Conservation (phyloP, 768 basidiomycete species). For the Cubamyces lactineus region DNA sequence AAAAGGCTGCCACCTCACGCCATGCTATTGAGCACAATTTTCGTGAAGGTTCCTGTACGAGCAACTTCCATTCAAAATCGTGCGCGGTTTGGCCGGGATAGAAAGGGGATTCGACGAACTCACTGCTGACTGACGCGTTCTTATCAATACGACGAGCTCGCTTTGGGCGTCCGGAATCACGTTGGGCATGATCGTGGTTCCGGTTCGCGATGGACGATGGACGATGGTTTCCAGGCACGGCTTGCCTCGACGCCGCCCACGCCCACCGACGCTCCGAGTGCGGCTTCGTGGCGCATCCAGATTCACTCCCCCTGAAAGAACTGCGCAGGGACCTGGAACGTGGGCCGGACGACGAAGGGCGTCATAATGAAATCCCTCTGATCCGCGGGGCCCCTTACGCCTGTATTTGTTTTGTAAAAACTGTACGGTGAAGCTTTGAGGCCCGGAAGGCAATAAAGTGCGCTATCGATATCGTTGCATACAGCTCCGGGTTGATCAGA, state of each 20-base stretch:
- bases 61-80: neutral
- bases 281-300: neutral
- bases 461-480: too few species aligned
- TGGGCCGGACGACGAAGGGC: neutral
- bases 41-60: too few species aligned
- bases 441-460: too few species aligned
- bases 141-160: neutral
- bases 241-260: neutral
- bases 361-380: neutral
- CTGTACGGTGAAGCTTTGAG: neutral
- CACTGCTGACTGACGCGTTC: neutral
- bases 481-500: too few species aligned
- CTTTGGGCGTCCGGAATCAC: neutral
- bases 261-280: neutral
- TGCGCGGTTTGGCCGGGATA: neutral
- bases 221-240: neutral
- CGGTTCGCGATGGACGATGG: neutral
- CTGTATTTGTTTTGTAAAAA: neutral
- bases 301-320: neutral
- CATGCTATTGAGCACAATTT: too few species aligned
- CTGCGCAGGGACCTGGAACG: neutral
- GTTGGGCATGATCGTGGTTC: constrained; percentile 1
- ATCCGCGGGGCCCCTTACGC: neutral
- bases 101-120: neutral
- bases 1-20: too few species aligned